A percentile compares a stretch with the other conserved stretches of the same genome.
Conservation (phyloP, 176 grass and related monocot genomes). For the Bonia amplexicaulis region DNA sequence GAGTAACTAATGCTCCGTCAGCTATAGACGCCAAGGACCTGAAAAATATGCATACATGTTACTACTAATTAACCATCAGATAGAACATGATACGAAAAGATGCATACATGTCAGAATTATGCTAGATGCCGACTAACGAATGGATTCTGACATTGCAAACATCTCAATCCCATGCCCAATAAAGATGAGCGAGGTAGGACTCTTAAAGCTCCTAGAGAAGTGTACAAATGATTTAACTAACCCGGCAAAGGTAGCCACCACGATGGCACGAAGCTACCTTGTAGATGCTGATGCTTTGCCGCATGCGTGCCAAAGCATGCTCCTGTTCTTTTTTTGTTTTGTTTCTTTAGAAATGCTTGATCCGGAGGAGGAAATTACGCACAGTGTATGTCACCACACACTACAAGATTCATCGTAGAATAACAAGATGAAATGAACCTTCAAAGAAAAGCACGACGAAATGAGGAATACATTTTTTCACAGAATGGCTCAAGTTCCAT, state of each 20-base stretch:
- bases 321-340: not conserved
- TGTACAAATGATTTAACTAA: constrained; percentile 13
- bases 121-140: not conserved
- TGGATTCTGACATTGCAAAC: not conserved
- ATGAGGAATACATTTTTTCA: not conserved
- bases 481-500: not conserved
- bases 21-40: not conserved
- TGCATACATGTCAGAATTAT: not conserved
- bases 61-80: no score
- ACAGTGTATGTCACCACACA: not conserved
- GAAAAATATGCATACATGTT: no score
- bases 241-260: not conserved
- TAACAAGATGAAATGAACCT: not conserved
- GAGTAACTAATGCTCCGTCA: not conserved
- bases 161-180: not conserved
- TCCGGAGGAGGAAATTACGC: not conserved
- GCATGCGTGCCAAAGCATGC: constrained; percentile 20
- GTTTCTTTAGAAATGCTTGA: not conserved
- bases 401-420: not conserved
- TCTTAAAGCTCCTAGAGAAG: constrained; percentile 28
- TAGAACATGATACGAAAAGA: no score
- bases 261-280: not conserved
- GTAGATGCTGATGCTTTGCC: not conserved
- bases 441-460: no score
- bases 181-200: not conserved